phyloP scores from a whole-genome alignment of 1,284 basidiomycete species.

The Leccinum subrobustum region DNA sequence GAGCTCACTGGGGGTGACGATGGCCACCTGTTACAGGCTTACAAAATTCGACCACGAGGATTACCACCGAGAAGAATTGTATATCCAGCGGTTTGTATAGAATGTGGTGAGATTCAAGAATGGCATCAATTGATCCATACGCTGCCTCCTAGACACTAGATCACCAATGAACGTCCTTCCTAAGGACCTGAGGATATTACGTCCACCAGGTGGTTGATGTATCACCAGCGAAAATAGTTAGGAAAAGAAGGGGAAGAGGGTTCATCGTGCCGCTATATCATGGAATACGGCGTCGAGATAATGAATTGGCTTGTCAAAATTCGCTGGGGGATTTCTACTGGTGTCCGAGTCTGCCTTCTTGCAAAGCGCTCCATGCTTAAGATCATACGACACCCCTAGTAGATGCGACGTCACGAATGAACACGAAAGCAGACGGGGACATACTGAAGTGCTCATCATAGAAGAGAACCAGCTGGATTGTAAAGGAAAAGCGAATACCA shows the following conservation, averaged over 20 bases:
- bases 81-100: background rate
- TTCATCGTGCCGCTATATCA: background rate
- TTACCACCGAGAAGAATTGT: too few relatives aligned
- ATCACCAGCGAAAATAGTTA: background rate
- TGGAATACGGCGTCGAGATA: background rate
- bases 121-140: background rate
- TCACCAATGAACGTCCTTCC: background rate
- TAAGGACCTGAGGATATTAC: background rate
- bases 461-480: constrained; percentile 17
- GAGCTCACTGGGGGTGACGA: background rate
- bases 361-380: constrained; percentile 25
- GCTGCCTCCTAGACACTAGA: background rate
- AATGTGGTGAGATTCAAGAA: background rate
- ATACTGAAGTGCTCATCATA: constrained; percentile 20
- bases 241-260: background rate
- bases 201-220: background rate
- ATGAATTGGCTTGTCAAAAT: constrained; percentile 15
- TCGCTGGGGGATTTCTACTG: background rate
- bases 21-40: background rate
- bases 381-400: constrained; percentile 25
- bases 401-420: background rate
- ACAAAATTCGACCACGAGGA: too few relatives aligned
- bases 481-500: background rate
- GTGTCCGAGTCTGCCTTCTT: background rate
- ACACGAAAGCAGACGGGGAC: background rate